Conservation (phyloP, 306 rosid species). For the Vigna hirtella region DNA sequence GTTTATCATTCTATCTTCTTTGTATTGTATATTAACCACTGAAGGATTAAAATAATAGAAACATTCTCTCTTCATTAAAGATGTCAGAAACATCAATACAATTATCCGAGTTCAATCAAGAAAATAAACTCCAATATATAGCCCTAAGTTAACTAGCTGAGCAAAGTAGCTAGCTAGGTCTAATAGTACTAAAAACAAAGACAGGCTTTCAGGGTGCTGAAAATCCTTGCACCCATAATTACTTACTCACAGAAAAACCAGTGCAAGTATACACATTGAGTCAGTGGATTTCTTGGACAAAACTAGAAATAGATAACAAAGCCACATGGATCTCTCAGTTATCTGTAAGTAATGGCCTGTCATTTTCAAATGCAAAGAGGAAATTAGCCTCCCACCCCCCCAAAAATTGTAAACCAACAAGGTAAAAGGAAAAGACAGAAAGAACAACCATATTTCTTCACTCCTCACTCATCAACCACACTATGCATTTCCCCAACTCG, state of each 20-base stretch:
- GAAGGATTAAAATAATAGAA: conserved; percentile 46
- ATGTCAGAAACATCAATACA: conserved; percentile 40
- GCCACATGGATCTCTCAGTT: conserved; percentile 50
- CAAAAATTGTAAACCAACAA: background rate
- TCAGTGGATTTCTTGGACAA: conserved; percentile 50
- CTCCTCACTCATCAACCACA: background rate
- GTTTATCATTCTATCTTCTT: background rate
- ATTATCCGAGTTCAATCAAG: conserved; percentile 28
- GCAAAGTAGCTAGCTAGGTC: conserved; percentile 32
- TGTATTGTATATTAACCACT: background rate
- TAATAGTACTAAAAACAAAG: conserved; percentile 43
- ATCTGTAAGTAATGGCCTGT: conserved; percentile 45
- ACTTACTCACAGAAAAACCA: conserved; percentile 39
- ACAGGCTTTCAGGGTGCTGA: conserved; percentile 41
- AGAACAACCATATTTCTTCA: conserved; percentile 23
- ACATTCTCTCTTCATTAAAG: conserved; percentile 44
- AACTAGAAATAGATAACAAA: conserved; percentile 47
- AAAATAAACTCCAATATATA: conserved; percentile 35
- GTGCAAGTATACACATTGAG: conserved; percentile 41
- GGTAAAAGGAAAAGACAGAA: background rate
- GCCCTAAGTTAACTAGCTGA: conserved; percentile 46
- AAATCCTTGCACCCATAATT: conserved; percentile 44
- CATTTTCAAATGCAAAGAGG: conserved; percentile 44
- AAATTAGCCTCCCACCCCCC: conserved; percentile 12
- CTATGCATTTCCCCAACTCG: conserved; percentile 8